These are phyloP conservation scores for Zea luxurians DNA, from an alignment of 176 grass and related monocot species.

Conservation along the genomic window DNA sequence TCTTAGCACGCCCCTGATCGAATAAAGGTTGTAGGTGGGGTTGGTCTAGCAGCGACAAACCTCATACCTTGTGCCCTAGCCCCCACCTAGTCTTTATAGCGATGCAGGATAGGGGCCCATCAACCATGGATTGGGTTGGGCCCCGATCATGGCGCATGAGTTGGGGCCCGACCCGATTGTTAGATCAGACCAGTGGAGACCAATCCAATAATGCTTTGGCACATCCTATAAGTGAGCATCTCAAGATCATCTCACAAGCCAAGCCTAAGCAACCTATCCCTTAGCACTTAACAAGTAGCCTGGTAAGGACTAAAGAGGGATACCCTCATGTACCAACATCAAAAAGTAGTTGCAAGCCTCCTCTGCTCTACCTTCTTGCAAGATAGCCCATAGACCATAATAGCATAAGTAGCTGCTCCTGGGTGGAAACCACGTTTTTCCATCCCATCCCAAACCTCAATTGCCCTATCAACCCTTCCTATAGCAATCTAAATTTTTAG, in stretches of 20 bases:
- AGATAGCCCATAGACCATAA: slow-evolving; percentile 83
- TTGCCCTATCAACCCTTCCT: slow-evolving; percentile 64
- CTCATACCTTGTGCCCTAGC: too few species aligned
- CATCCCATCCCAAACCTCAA: slow-evolving; percentile 93
- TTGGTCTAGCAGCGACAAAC: too few species aligned
- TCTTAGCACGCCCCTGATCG: too few species aligned
- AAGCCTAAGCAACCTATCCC: slow-evolving; percentile 61
- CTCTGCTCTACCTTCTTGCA: slow-evolving; percentile 75
- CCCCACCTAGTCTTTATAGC: too few species aligned
- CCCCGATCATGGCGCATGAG: too few species aligned
- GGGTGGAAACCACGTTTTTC: slow-evolving; percentile 69
- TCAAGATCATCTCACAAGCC: slow-evolving; percentile 56
- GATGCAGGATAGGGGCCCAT: too few species aligned
- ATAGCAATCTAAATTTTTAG: slow-evolving; percentile 72
- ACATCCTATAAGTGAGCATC: slow-evolving; percentile 69
- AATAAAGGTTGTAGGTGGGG: too few species aligned
- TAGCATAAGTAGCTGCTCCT: slow-evolving; percentile 62
- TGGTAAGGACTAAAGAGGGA: slow-evolving; percentile 62
- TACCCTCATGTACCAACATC: slow-evolving; percentile 85
- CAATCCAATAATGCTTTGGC: slow-evolving; percentile 38
- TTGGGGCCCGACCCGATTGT: too few species aligned
- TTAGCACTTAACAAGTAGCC: slow-evolving; percentile 71
- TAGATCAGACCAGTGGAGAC: too few species aligned
- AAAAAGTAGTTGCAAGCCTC: slow-evolving; percentile 80
- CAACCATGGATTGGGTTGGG: too few species aligned